Base-by-base conservation (phyloP, 2,329 filamentous ascomycete species). In the Escovopsis weberi region DNA sequence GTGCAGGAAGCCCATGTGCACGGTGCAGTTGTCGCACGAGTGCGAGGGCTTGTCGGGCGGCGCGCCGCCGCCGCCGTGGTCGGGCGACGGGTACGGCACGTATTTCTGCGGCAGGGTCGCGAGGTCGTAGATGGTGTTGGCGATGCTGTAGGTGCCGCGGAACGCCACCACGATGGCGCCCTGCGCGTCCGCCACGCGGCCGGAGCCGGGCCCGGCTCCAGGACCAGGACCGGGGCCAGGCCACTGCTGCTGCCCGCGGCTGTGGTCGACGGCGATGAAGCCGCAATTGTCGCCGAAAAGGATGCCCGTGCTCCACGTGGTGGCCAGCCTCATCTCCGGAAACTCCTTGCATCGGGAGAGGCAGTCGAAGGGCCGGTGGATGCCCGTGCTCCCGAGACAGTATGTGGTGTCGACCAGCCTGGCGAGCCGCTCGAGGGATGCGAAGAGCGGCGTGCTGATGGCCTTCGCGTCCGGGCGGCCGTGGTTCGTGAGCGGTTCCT, bases 321-420 rank as follows among this genome's bases (percentile, higher is more conserved):
- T 79, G 45, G 91, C 69, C 30, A 98, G 72, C 48, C 85, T 80
- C 51, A 96, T 79, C 3, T 71, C 68, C 1, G 83, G 77, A 48
- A 96, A 95, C 44, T 95, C 86, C 33, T 68, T 67, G 63, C 91
- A 98, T 50, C 85, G 82, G 45, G 84, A 91, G 12, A 80, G 74
- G 61, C 91, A 98, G 30, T 72, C 65, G 59, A 98, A 98, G 0
- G 91, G 91, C 50, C 80, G 78, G 40, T 72, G 70, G 47, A 98
- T 80, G 34, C 89, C 91, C 0, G 83, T 81, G 5, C 74, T 80
- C 47, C 88, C 87, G 45, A 96, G 84, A 60, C 91, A 98, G 64
- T 96, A 96, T 39, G 86, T 70, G 46, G 96, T 91, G 59, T 98
- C 91, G 48, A 95, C 89, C 26, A 96, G 74, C 42, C 88, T 80